These are phyloP conservation scores for Serendipita indica DNA, from an alignment of 768 basidiomycete genomes.

Conservation along the genomic window DNA sequence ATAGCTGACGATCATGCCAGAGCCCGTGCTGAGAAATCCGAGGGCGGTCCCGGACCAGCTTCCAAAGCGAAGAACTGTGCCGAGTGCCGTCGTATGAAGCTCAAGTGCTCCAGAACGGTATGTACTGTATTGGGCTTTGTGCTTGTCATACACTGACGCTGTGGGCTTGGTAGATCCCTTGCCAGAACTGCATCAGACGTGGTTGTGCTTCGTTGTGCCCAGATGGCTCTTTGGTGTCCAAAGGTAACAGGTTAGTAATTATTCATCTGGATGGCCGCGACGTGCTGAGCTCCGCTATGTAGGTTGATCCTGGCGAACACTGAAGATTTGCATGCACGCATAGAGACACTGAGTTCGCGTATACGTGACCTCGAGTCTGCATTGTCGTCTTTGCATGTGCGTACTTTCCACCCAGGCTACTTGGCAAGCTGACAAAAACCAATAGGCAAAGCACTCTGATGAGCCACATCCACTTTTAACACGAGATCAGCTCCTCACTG, in stretches of 20 bases:
- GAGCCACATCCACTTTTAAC: conserved; percentile 1
- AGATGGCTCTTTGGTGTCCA: conserved; percentile 41
- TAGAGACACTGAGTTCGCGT: conserved; percentile 39
- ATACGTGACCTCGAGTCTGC: conserved; percentile 48
- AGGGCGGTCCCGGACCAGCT: background rate
- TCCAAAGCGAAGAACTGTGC: conserved; percentile 9
- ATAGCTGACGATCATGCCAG: background rate
- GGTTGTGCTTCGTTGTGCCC: conserved; percentile 67
- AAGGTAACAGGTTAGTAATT: conserved; percentile 36
- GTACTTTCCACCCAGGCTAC: background rate
- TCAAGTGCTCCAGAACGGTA: conserved; percentile 55
- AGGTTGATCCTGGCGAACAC: conserved; percentile 53
- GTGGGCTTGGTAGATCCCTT: conserved; percentile 49
- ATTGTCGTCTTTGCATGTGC: conserved; percentile 20
- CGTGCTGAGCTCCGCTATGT: background rate
- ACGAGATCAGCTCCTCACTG: background rate
- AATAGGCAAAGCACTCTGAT: conserved; percentile 1
- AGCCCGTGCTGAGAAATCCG: too few species aligned
- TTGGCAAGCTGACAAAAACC: background rate
- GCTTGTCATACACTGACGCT: background rate
- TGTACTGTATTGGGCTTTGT: background rate
- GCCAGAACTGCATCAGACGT: conserved; percentile 60
- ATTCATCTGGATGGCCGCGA: conserved; percentile 2
- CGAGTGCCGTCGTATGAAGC: conserved; percentile 76
- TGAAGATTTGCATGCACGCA: conserved; percentile 52